phyloP scores from a whole-genome alignment of 345 rosid species.

The Brassica carinata region DNA sequence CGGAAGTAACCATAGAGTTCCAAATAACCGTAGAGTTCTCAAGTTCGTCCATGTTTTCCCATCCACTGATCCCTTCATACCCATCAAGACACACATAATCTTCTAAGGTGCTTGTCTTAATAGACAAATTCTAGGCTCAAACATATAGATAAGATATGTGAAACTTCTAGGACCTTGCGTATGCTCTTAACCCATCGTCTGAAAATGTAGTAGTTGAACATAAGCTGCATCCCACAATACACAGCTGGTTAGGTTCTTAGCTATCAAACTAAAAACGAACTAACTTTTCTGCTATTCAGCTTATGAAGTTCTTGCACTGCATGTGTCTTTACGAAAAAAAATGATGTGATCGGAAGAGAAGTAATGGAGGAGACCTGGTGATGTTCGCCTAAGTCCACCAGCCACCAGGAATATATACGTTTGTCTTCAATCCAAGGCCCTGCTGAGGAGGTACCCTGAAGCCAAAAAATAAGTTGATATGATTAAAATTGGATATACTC shows the following conservation, averaged over 20 bases:
- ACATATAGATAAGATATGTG: slow-evolving; percentile 52
- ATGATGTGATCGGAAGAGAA: slow-evolving; percentile 4
- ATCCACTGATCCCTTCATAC: slow-evolving; percentile 72
- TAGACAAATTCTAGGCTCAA: neutral
- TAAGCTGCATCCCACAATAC: slow-evolving; percentile 60
- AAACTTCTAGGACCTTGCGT: slow-evolving; percentile 71
- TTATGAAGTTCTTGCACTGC: neutral
- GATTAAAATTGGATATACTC: neutral
- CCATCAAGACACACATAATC: neutral
- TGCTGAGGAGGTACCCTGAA: slow-evolving; percentile 59
- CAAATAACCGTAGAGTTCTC: slow-evolving; percentile 74
- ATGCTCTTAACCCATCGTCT: slow-evolving; percentile 90
- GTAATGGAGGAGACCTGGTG: slow-evolving; percentile 65
- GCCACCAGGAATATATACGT: slow-evolving; percentile 76
- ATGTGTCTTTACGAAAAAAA: neutral
- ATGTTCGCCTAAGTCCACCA: slow-evolving; percentile 85
- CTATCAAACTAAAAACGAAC: neutral
- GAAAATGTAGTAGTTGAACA: slow-evolving; percentile 91
- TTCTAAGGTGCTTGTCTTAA: slow-evolving; percentile 15
- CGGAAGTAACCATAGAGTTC: slow-evolving; percentile 92
- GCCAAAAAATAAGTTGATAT: neutral
- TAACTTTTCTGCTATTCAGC: neutral
- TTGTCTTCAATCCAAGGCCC: slow-evolving; percentile 87
- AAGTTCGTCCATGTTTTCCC: slow-evolving; percentile 73
- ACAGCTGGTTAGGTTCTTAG: neutral